Base-by-base conservation (phyloP, 2,329 filamentous ascomycete species). In the Aspergillus sp. region DNA sequence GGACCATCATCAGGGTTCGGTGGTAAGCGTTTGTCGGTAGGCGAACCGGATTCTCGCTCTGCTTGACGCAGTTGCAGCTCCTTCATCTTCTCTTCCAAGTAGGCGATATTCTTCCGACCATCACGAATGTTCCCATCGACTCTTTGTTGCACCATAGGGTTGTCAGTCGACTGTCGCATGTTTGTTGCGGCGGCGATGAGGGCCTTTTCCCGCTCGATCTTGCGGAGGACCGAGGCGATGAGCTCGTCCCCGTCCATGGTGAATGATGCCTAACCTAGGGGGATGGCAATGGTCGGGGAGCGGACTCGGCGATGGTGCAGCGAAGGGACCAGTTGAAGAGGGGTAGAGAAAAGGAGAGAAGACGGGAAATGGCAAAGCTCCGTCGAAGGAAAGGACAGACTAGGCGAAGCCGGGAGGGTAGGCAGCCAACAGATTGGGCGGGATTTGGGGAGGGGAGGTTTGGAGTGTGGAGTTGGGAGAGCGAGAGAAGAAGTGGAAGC, bases 201-300 rank as follows among this genome's bases (percentile, higher is more conserved):
- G 69, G 89, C 90, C 83, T 93, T 93, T 79, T 99, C 95, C 75
- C 93, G 88, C 82, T 97, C 91, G 77, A 99, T 98, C 89, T 99
- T 98, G 81, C 88, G 89, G 80, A 89, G 87, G 79, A 99, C 92
- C 76, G 91, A 89, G 78, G 86, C 86, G 77, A 87, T 83, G 64
- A 85, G 81, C 66, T 85, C 82, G 71, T 87, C 83, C 73, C 80
- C 80, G 61, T 79, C 80, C 80, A 86, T 86, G 72, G 65, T 80
- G 75, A 74, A 71, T 58, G 43, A 54, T 50, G 52, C 51, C 34
- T 53, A 50, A 45, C 42, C 56, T 55, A 44, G 38, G 42, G 36
- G 50, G 55, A 51, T 42, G 26, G 26, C 26, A 41, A 26, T 48
- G 45, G 51, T 39, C 43, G 48, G 13, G 53, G 55, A 56, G 58